A percentile compares a stretch with the other conserved stretches of the same genome.
phyloP scores from a whole-genome alignment of 306 rosid genomes.

The Vigna angularis region DNA sequence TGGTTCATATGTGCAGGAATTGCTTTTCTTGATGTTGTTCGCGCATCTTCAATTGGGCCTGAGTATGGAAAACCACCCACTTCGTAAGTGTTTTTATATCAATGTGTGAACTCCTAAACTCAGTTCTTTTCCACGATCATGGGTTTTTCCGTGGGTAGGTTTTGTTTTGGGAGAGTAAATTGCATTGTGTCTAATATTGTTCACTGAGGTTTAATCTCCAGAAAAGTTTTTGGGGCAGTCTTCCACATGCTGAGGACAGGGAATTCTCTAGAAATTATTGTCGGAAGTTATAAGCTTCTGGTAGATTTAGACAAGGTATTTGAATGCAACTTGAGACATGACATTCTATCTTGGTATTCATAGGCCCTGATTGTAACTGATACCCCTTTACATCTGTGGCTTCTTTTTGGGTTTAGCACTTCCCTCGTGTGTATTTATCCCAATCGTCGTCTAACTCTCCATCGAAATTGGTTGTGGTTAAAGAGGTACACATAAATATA shows the following conservation, averaged over 20 bases:
- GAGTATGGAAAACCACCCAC: slow-evolving; percentile 63
- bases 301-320: slow-evolving; percentile 76
- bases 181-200: slow-evolving; percentile 29
- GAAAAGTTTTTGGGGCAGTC: slow-evolving; percentile 48
- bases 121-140: neutral
- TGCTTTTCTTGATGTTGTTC: slow-evolving; percentile 83
- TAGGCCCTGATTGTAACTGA: slow-evolving; percentile 32
- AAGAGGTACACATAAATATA: slow-evolving; percentile 62
- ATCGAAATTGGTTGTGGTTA: slow-evolving; percentile 55
- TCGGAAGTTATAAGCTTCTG: slow-evolving; percentile 58
- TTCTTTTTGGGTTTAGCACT: slow-evolving; percentile 51
- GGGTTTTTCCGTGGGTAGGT: neutral
- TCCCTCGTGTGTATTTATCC: slow-evolving; percentile 66
- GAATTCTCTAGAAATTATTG: slow-evolving; percentile 51
- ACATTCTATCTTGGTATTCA: slow-evolving; percentile 3
- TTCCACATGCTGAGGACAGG: slow-evolving; percentile 52
- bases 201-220: neutral
- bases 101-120: slow-evolving; percentile 16
- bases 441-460: slow-evolving; percentile 37
- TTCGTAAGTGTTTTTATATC: slow-evolving; percentile 46
- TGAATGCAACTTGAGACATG: neutral
- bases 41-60: slow-evolving; percentile 66
- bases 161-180: slow-evolving; percentile 10
- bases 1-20: slow-evolving; percentile 55
- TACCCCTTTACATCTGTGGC: neutral